Evolutionary conservation across 805 yeast species (phyloP), one percentile per base, ranked within the genome.

Genomic region (Sugiyamaella lignohabitans): DNA sequence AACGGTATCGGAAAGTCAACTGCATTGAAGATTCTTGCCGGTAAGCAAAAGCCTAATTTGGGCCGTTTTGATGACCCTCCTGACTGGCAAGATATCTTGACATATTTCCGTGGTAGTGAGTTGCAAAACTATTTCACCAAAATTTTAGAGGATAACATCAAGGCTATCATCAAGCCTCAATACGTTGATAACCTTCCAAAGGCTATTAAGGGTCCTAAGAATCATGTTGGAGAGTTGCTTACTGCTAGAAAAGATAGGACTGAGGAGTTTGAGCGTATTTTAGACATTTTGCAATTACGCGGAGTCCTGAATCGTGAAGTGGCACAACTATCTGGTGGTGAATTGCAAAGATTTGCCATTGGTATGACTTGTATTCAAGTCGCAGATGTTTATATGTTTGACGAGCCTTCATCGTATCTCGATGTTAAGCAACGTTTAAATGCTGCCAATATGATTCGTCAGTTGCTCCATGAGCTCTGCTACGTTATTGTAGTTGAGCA

Each of bases 1-100:
- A 93, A 93, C 74, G 98, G 98, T 88, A 93, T 93, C 63, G 98
- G 98, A 61, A 93, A 93, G 66, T 85, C 95, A 10, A 93, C 98
- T 17, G 98, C 98, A 5, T 76, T 93, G 64, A 93, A 93, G 71
- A 89, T 93, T 62, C 77, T 93, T 57, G 95, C 97, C 16, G 98
- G 98, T 63, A 93, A 91, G 69, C 95, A 89, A 68, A 93, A 88
- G 69, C 98, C 98, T 57, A 93, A 93, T 64, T 73, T 93, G 66
- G 98, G 98, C 48, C 77, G 82, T 59, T 93, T 74, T 64, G 98
- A 93, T 55, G 85, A 85, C 62, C 98, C 98, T 38, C 98, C 98
- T 8, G 93, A 85, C 68, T 93, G 98, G 98, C 85, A 83, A 65
- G 97, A 87, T 50, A 87, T 93, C 56, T 77, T 93, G 59, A 84